Evolutionary conservation across 345 rosid species (phyloP).

Genomic region (Citrus sinensis): DVS_A1.0 CM039168.1:27603001-27603500

Average conservation of each 20-base stretch:
- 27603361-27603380: slow-evolving; percentile 80
- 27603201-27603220: background rate
- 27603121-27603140: background rate
- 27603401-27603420: slow-evolving; percentile 59
- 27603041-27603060: background rate
- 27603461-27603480: slow-evolving; percentile 89
- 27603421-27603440: slow-evolving; percentile 64
- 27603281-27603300: slow-evolving; percentile 90
- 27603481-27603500: slow-evolving; percentile 72
- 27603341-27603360: slow-evolving; percentile 86
- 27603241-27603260: slow-evolving; percentile 50
- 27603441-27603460: slow-evolving; percentile 96
- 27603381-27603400: slow-evolving; percentile 71
- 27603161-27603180: background rate
- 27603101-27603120: background rate
- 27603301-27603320: slow-evolving; percentile 94
- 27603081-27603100: background rate
- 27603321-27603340: slow-evolving; percentile 83
- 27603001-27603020: too few relatives aligned
- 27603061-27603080: background rate
- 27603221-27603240: background rate
- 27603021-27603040: background rate
- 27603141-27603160: background rate
- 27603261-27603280: slow-evolving; percentile 99
- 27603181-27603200: background rate